phyloP scores from a whole-genome alignment of 768 basidiomycete genomes.

The Galerina sulciceps region DNA sequence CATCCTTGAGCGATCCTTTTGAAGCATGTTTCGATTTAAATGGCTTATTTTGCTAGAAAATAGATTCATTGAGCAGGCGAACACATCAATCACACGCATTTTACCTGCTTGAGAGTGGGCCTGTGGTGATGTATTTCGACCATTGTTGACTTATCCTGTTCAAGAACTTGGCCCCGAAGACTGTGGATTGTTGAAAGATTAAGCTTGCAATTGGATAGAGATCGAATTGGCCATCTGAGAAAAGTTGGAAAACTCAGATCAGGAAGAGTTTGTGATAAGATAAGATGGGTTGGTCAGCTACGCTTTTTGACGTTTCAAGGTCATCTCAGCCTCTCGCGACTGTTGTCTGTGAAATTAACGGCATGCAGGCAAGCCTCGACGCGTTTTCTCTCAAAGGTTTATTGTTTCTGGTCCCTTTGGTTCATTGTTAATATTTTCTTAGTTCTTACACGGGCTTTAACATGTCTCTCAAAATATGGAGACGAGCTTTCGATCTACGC shows the following conservation, averaged over 20 bases:
- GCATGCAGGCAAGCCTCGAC: slow-evolving; percentile 75
- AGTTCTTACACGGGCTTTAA: slow-evolving; percentile 79
- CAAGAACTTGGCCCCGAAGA: background rate
- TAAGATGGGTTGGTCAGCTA: background rate
- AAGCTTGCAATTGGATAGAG: no score
- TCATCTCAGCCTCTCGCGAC: no score
- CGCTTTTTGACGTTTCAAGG: no score
- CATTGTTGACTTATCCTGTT: slow-evolving; percentile 26
- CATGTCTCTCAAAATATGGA: slow-evolving; percentile 81
- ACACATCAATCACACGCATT: slow-evolving; percentile 14
- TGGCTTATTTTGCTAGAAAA: slow-evolving; percentile 77
- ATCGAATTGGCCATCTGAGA: no score
- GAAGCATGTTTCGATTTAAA: slow-evolving; percentile 93
- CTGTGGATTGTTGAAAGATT: no score
- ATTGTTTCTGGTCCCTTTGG: slow-evolving; percentile 7
- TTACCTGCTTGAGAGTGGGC: slow-evolving; percentile 84
- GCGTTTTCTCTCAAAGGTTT: slow-evolving; percentile 57
- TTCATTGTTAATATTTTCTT: slow-evolving; percentile 18
- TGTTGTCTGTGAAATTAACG: no score
- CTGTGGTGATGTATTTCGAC: slow-evolving; percentile 68
- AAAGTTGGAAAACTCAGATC: slow-evolving; percentile 1
- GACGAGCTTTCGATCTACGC: slow-evolving; percentile 79
- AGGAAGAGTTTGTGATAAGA: background rate
- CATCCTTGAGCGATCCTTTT: slow-evolving; percentile 82
- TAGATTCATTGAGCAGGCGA: background rate